Evolutionary conservation across 1,139 yeast species (phyloP), one percentile per base, ranked within the genome.

Genomic region (Sugiyamaella pinicola): DNA sequence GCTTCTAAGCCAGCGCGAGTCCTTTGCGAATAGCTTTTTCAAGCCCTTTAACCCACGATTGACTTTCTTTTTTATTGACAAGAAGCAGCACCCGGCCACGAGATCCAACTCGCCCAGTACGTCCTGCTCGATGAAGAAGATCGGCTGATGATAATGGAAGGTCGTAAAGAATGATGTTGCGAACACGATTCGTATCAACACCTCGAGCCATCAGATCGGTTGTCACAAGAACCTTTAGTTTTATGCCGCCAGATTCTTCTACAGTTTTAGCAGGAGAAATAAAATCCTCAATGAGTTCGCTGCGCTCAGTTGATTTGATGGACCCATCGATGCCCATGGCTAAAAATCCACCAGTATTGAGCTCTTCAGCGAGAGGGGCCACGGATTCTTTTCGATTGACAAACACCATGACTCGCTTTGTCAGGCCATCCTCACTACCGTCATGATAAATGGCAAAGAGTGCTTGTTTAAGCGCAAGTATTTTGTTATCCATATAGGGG

Each of bases 171-270:
- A 93, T 78, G 17, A 93, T 89, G 63, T 90, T 90, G 60, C 90
- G 80, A 39, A 93, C 83, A 17, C 88, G 87, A 55, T 80, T 79
- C 72, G 93, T 91, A 66, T 93, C 93, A 52, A 93, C 73, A 1
- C 99, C 99, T 64, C 99, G 77, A 1, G 97, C 95, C 59, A 88
- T 74, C 44, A 93, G 75, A 70, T 93, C 99, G 0, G 98, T 90
- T n/a, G 96, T 86, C 1, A 93, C 82, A 42, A 93, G 74, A 0
- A 93, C 85, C 62, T 85, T 85, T 57, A 62, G 58, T 53, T 59
- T 59, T 31, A 55, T 47, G 9, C 58, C 55, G 9, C 47, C 58
- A 18, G 59, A 58, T 1, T 57, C 59, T 6, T 60, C 72, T 2
- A 80, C 53, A 46, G 69, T 69, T 51, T 73, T 74, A 1, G 85